Evolutionary conservation across 352 stramenopile species (phyloP), one percentile per base, ranked within the genome.

Genomic region (Pythium utonaiense): DNA sequence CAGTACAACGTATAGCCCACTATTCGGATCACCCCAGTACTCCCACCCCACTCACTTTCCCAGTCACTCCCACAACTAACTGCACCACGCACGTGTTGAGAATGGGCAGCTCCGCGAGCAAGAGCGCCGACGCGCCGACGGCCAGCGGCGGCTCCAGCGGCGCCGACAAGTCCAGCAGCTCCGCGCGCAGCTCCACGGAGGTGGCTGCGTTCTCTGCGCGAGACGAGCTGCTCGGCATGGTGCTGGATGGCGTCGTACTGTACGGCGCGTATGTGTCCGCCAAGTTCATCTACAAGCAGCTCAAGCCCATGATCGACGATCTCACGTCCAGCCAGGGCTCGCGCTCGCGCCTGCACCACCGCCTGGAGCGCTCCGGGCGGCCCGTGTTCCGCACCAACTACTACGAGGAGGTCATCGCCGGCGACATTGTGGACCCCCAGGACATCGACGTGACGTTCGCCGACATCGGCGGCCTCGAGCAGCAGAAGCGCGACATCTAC

Each of bases 391-490:
- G 73, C 57, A 94, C 83, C 45, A 94, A 81, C 49, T 80, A 93
- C 73, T 96, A 94, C 61, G 89, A 97, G 60, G 81, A 93, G 44
- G 77, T 96, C 51, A 98, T 98, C 64, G 93, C 93, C 3, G 83
- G 93, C 51, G 92, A 98, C 73, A 93, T 98, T 17, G 84, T 99
- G 40, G 93, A 98, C 74, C 91, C 94, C 17, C 69, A 89, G 41
- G 90, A 98, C 66, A 93, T 99, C 30, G 72, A 87, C 55, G 85
- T 95, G 17, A 79, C 75, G 19, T 99, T 99, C 78, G 74, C 78
- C n/a, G 93, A 98, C 69, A 98, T 99, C 66, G 96, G 96, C 25
- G 96, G 96, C 0, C 77, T 99, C n/a, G 91, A 98, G 70, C 77
- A 92, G 17, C 93, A 98, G 62, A 98, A 98, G 73, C 80, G 90